phyloP scores from a whole-genome alignment of 352 stramenopile genomes.

The Pythium aphanidermatum region DNA sequence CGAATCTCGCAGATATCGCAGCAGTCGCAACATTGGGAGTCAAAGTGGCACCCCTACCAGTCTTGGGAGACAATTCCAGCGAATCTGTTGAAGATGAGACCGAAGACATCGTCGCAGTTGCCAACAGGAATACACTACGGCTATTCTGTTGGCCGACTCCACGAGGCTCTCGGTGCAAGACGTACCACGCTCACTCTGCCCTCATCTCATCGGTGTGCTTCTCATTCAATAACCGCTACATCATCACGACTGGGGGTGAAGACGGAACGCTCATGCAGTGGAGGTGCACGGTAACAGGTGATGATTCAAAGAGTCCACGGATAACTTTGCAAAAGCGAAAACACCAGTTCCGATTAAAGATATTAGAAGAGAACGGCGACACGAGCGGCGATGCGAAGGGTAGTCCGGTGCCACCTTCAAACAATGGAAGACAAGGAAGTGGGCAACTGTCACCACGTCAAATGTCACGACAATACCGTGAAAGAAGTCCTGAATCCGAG shows the following conservation, averaged over 20 bases:
- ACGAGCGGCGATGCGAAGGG: not conserved
- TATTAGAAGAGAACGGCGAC: slow-evolving; percentile 1
- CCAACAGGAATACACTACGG: slow-evolving; percentile 36
- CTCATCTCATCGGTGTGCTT: slow-evolving; percentile 44
- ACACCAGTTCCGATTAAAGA: slow-evolving; percentile 9
- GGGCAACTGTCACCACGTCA: slow-evolving; percentile 17
- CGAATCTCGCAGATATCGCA: slow-evolving; percentile 46
- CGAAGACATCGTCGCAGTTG: slow-evolving; percentile 44
- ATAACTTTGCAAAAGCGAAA: slow-evolving; percentile 7
- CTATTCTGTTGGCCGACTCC: slow-evolving; percentile 46
- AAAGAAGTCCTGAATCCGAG: slow-evolving; percentile 2
- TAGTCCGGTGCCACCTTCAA: slow-evolving; percentile 14
- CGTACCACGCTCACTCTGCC: slow-evolving; percentile 40
- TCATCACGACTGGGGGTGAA: slow-evolving; percentile 50
- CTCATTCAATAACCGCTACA: slow-evolving; percentile 35
- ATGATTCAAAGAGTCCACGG: not conserved
- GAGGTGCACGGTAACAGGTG: slow-evolving; percentile 16
- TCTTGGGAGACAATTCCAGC: not conserved
- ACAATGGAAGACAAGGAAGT: not conserved
- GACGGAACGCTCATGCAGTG: slow-evolving; percentile 60
- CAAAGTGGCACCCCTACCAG: slow-evolving; percentile 13
- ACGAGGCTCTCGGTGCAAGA: slow-evolving; percentile 31
- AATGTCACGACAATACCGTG: slow-evolving; percentile 17
- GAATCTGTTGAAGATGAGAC: slow-evolving; percentile 1
- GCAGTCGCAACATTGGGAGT: slow-evolving; percentile 31